phyloP scores from a whole-genome alignment of 345 rosid species.

The Acer campestre region DNA sequence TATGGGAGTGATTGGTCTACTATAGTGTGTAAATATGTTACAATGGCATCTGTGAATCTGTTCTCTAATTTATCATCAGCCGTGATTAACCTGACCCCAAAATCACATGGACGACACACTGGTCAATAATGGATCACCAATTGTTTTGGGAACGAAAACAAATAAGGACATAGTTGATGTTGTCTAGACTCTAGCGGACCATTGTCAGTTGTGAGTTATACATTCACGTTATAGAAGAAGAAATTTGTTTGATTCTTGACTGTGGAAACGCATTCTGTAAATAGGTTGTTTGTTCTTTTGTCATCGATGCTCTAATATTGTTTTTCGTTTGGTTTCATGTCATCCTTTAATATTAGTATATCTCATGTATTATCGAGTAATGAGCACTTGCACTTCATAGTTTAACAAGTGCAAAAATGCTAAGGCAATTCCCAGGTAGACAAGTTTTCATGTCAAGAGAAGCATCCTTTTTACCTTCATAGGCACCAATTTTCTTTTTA shows the following conservation, averaged over 20 bases:
- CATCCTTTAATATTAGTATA: background rate
- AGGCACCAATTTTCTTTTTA: too few species aligned
- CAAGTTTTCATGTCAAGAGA: too few species aligned
- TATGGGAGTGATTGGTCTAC: slow-evolving; percentile 59
- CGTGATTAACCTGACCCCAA: background rate
- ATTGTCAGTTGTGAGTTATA: background rate
- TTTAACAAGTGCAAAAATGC: too few species aligned
- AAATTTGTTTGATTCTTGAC: slow-evolving; percentile 11
- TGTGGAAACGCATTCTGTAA: slow-evolving; percentile 3
- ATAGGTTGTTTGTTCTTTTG: background rate
- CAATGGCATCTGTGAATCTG: background rate
- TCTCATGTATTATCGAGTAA: too few species aligned
- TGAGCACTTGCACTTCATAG: too few species aligned
- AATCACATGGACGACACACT: background rate
- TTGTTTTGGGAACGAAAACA: background rate
- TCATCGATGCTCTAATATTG: background rate
- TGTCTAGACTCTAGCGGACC: background rate
- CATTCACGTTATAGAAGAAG: background rate
- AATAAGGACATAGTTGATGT: background rate
- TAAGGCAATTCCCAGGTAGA: too few species aligned
- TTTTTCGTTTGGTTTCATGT: background rate
- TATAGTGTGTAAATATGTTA: slow-evolving; percentile 8
- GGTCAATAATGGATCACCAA: background rate
- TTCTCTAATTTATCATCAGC: background rate
- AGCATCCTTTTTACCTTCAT: too few species aligned